These are phyloP conservation scores for Fusarium tupiense DNA, from an alignment of 2,329 filamentous ascomycete species.

Conservation along the genomic window DNA sequence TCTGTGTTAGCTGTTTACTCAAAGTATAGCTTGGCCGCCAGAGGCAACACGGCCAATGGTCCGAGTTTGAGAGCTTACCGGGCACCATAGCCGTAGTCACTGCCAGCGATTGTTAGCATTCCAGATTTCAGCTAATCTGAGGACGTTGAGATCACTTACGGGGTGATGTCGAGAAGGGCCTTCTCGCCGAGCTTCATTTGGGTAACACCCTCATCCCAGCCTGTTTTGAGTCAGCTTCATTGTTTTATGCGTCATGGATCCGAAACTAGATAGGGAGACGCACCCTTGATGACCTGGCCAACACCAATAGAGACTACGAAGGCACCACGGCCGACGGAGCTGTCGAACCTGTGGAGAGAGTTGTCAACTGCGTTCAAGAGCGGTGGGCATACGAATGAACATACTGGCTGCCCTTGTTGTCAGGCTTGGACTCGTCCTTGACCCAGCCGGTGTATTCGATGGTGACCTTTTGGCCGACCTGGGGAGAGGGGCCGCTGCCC, in stretches of 20 bases:
- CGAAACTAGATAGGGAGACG: constrained; percentile 27
- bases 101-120: constrained; percentile 45
- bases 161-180: constrained; percentile 82
- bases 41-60: neutral
- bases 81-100: constrained; percentile 72
- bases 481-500: constrained; percentile 72
- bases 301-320: constrained; percentile 83
- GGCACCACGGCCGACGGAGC: constrained; percentile 79
- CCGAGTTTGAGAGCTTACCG: constrained; percentile 56
- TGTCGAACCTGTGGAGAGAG: constrained; percentile 79
- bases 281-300: constrained; percentile 88
- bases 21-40: neutral
- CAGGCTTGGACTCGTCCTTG: constrained; percentile 69
- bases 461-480: constrained; percentile 75
- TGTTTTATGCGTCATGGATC: neutral
- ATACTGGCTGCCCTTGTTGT: constrained; percentile 77
- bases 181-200: constrained; percentile 93
- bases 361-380: constrained; percentile 11
- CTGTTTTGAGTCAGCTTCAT: constrained; percentile 53
- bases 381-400: constrained; percentile 44
- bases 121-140: neutral
- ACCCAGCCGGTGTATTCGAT: constrained; percentile 95
- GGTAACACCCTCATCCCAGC: constrained; percentile 85
- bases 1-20: constrained; percentile 13
- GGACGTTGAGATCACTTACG: constrained; percentile 22